Conservation (phyloP, 1,284 basidiomycete genomes). For the Trametes hirsuta region DNA sequence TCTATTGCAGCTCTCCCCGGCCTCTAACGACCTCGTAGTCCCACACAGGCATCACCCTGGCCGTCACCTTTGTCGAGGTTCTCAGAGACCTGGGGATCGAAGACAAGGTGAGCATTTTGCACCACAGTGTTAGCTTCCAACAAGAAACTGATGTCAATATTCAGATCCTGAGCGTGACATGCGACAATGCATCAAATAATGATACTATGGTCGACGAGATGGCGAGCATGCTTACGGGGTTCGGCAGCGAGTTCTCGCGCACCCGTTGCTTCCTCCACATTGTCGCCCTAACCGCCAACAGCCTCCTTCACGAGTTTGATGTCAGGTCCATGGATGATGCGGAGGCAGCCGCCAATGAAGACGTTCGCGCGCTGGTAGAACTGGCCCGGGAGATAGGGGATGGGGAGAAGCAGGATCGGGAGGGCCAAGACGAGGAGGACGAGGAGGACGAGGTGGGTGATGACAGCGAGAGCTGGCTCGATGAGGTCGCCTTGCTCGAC, state of each 20-base stretch:
- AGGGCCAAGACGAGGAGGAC: background rate
- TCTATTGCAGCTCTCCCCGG: no score
- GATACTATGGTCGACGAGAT: constrained; percentile 37
- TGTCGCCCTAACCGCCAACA: constrained; percentile 35
- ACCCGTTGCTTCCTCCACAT: constrained; percentile 39
- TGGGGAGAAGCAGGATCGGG: no score
- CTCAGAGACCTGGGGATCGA: constrained; percentile 35
- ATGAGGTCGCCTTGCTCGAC: constrained; percentile 11
- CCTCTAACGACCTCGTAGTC: constrained; percentile 2
- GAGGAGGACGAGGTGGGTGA: constrained; percentile 1
- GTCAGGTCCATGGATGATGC: background rate
- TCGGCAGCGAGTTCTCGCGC: constrained; percentile 27
- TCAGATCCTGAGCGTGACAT: constrained; percentile 23
- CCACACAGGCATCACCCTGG: constrained; percentile 32
- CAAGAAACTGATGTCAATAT: background rate
- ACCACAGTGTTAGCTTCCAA: background rate
- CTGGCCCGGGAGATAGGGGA: no score
- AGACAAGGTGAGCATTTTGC: constrained; percentile 34
- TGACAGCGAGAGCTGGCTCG: constrained; percentile 16
- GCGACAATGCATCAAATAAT: constrained; percentile 39
- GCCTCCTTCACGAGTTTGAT: constrained; percentile 18
- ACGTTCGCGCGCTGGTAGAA: background rate
- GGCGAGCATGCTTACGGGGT: constrained; percentile 21
- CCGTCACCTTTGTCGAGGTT: constrained; percentile 29
- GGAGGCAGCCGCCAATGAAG: background rate